Evolutionary conservation across 805 yeast species (phyloP), one percentile per base, ranked within the genome.

Genomic region (Ogataea nitratoaversa): DNA sequence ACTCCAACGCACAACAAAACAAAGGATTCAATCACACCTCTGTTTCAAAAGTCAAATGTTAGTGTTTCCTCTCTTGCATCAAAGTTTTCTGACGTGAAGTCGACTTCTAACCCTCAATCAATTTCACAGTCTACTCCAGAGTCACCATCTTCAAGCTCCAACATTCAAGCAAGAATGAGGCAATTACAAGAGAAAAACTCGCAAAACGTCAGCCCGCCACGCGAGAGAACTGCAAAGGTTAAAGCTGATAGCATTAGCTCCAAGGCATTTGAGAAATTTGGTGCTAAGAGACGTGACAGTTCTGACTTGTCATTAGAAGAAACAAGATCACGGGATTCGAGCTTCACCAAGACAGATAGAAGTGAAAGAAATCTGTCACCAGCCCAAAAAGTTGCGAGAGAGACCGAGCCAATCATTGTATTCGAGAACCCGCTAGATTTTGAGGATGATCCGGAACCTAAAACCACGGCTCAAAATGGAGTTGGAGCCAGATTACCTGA

Each of bases 261-360:
- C 2, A 49, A 50, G 22, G 59, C 57, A 2, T 56, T 60, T 38
- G 59, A 56, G 20, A 59, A 59, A 41, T 58, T 62, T 50, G 61
- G 60, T 25, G 57, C 55, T 1, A 61, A 44, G 19, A 57, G 61
- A 44, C 52, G 56, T 6, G 11, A 14, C 6, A 29, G 18, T 16
- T 5, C 11, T 16, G 31, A 29, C 16, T 14, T 22, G 11, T 22
- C 19, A 11, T 6, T 29, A n/a, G 31, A 29, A 5, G 19, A 29
- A n/a, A 11, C 8, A 4, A 29, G 16, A 12, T 8, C 8, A 6
- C 6, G 8, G 13, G 13, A 27, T 13, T 27, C 30, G 8, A 27
- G 16, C 11, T 23, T 23, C 11, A 23, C 25, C 8, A 23, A 54
- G 42, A 14, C 20, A 19, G 19, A 19, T 8, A 3, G 18, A 11